A percentile compares a stretch with the other conserved stretches of the same genome.
These are phyloP conservation scores for Aspergillus egyptiacus DNA, from an alignment of 495 filamentous ascomycete genomes.

Conservation along the genomic window DNA sequence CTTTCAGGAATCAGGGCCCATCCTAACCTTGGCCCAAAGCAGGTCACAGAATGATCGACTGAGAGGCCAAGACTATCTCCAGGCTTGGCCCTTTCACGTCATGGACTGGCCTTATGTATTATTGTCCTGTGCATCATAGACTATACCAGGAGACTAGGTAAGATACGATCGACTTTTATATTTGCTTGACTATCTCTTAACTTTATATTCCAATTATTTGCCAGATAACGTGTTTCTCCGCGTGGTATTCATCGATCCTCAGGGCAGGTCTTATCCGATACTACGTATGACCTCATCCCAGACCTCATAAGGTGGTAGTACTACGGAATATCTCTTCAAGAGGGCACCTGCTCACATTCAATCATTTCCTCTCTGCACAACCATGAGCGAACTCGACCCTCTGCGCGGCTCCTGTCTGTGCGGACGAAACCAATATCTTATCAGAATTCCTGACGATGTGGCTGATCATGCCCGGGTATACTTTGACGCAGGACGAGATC, in stretches of 20 bases:
- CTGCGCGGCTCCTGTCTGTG: constrained; percentile 77
- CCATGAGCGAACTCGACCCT: constrained; percentile 43
- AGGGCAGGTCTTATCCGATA: no score
- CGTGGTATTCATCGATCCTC: no score
- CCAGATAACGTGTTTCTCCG: no score
- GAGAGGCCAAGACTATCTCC: background rate
- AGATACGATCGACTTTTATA: background rate
- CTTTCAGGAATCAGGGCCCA: no score
- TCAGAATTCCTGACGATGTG: constrained; percentile 56
- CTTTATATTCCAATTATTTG: no score
- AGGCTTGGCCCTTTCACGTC: constrained; percentile 15
- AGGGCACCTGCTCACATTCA: no score
- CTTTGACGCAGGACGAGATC: constrained; percentile 59
- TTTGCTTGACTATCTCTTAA: no score
- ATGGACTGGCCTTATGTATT: constrained; percentile 1
- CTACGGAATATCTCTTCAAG: no score
- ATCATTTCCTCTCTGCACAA: constrained; percentile 7
- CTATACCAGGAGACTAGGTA: no score
- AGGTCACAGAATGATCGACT: background rate
- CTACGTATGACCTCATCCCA: no score
- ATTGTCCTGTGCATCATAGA: no score
- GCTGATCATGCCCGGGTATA: constrained; percentile 56
- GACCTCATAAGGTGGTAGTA: no score
- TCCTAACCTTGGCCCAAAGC: background rate
- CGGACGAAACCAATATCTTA: constrained; percentile 74